These are phyloP conservation scores for Quillaja saponaria DNA, from an alignment of 306 rosid species.

Conservation along the genomic window DNA sequence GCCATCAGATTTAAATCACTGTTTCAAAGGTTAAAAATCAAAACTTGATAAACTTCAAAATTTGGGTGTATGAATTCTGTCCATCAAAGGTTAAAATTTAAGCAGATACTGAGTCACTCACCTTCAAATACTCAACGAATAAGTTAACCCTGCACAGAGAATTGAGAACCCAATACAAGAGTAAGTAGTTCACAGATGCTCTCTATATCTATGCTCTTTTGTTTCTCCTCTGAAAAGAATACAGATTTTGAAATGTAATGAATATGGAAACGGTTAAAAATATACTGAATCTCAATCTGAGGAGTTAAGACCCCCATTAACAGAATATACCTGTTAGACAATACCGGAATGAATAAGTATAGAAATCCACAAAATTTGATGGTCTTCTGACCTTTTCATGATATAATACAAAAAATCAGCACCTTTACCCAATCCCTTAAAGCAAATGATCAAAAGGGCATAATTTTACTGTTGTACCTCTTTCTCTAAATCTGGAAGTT, in stretches of 20 bases:
- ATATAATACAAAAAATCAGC: constrained; percentile 21
- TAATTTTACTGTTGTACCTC: constrained; percentile 59
- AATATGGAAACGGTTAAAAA: background rate
- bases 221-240: constrained; percentile 84
- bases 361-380: constrained; percentile 83
- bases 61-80: background rate
- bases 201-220: constrained; percentile 96
- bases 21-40: too few relatives aligned
- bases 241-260: constrained; percentile 27
- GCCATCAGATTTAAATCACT: too few relatives aligned
- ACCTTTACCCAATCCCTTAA: too few relatives aligned
- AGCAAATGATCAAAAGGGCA: constrained; percentile 11
- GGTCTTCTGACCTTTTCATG: constrained; percentile 75
- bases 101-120: constrained; percentile 32
- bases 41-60: too few relatives aligned
- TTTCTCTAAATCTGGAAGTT: constrained; percentile 88
- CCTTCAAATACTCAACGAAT: constrained; percentile 88
- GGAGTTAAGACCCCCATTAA: constrained; percentile 3
- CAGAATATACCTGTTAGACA: constrained; percentile 78
- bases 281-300: background rate
- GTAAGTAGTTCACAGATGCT: constrained; percentile 84
- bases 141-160: constrained; percentile 67
- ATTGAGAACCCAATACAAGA: constrained; percentile 81
- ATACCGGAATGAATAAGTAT: constrained; percentile 86
- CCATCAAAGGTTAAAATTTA: constrained; percentile 7